Base-by-base conservation (phyloP, 73 alveolate species). In the Paramecium sonneborni region DNA sequence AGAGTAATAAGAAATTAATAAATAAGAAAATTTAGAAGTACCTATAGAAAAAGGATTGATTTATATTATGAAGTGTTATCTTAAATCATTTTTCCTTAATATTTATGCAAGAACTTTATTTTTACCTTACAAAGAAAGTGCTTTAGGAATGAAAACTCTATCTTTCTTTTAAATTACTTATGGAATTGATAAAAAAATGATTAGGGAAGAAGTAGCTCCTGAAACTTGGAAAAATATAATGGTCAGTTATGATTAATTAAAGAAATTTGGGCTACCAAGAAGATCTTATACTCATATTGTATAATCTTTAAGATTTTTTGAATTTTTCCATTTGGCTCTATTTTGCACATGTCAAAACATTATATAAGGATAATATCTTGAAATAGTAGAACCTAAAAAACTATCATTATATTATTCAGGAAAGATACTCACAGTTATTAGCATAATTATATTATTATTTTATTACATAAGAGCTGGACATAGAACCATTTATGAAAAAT, bases 121-220 rank as follows among this genome's bases (percentile, higher is more conserved):
- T 79, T 44, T 79, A 23, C 90, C 90, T 7, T 79, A 79, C 41
- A 79, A 79, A 43, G 90, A 79, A 79, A 79, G 76, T 39, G 74
- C 90, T 7, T 79, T 32, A 11, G 44, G 44, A 18, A 41, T 39
- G 72, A 26, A 79, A 12, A 43, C 76, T 4, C 44, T 79, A 3
- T 30, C 90, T 1, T 39, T 18, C 15, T 79, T 5, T 79, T 26
- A 38, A 39, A 6, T 30, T 2, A 18, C 44, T 1, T 30, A 2
- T 20, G 43, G 34, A 43, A n/a, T n/a, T 1, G 55, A 79, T 23
- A 79, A 43, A 44, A 39, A 79, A 41, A 72, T 35, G 57, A 32
- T 34, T 1, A 0, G 58, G 4, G 72, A 43, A 43, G 55, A 79
- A 21, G 90, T 79, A 7, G 90, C 90, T 43, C 56, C 67, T 43